phyloP scores from a whole-genome alignment of 176 grass and related monocot genomes.

The barley (Hordeum vulgare) region MorexV3_pseudomolecules_assembly NC_058524.1:400977504-400978003 shows the following conservation, averaged over 20 bases:
- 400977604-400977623: neutral
- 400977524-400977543: neutral
- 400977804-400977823: constrained; percentile 50
- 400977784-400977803: neutral
- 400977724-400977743: neutral
- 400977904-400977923: constrained; percentile 91
- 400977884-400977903: constrained; percentile 81
- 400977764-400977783: neutral
- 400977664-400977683: neutral
- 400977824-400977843: constrained; percentile 98
- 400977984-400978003: neutral
- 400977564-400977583: neutral
- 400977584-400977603: neutral
- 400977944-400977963: neutral
- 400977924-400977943: neutral
- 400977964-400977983: neutral
- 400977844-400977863: constrained; percentile 94
- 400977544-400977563: neutral
- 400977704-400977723: neutral
- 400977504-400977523: neutral
- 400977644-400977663: neutral
- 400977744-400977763: neutral
- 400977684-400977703: neutral
- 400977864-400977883: constrained; percentile 91
- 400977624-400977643: neutral